Base-by-base conservation (phyloP, 2,329 filamentous ascomycete species). In the Hortaea werneckii region DNA sequence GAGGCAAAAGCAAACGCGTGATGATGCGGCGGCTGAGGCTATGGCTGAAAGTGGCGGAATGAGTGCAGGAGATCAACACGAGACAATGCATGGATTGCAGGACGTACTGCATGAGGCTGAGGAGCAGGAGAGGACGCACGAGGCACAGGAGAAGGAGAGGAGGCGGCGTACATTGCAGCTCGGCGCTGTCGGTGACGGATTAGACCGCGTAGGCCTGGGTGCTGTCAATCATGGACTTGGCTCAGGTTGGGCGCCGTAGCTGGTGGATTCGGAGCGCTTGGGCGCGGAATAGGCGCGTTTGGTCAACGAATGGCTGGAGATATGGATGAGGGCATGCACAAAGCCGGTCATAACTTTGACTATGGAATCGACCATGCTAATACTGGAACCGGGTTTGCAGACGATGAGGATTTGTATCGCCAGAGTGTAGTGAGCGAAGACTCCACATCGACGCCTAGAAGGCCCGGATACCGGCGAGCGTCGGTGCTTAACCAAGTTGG, bases 241-340 rank as follows among this genome's bases (percentile, higher is more conserved):
- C n/a, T 49, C 48, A 29, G 53, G 7, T 40, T 57, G 5, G 54
- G 48, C n/a, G 51, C 48, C 2, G 46, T 57, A 10, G 54, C 51
- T 6, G 49, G 55, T 29, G 55, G 56, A 9, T 46, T 59, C 4
- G 52, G 51, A 8, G 42, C 44, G 5, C 39, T 59, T 29, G 56
- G 55, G n/a, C 57, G 54, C 44, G 49, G 54, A 26, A 57, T 68
- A 10, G 61, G 63, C 27, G 63, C 58, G 11, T 57, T 70, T 41
- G 65, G 66, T 30, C 59, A 57, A 29, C 65, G 61, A 44, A 51
- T 68, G 32, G 63, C 65, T 37, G 66, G 66, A 27, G 66, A 65
- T 11, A 56, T 69, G 35, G 64, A 58, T 42, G 60, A 59, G 27
- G 63, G 61, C 6, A 26, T 58, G 13, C 50, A 52, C 41, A 55